Conservation (phyloP, 2,329 filamentous ascomycete species). For the Neoarthrinium moseri region DNA sequence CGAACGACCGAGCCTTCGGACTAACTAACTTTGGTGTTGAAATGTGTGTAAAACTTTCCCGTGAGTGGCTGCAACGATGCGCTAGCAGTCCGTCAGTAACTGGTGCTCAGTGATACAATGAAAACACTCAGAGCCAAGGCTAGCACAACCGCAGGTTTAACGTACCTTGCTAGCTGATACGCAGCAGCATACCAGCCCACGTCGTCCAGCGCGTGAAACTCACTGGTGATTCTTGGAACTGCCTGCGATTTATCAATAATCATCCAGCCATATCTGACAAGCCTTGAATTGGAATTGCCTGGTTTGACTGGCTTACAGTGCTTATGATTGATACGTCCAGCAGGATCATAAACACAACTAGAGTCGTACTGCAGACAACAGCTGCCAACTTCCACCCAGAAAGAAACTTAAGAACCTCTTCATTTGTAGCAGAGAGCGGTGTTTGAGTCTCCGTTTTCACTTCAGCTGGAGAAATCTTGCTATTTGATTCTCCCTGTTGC, state of each 20-base stretch:
- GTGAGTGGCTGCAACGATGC: constrained; percentile 13
- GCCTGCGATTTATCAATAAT: constrained; percentile 3
- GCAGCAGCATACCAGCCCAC: constrained; percentile 15
- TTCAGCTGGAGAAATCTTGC: neutral
- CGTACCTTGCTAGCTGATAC: constrained; percentile 12
- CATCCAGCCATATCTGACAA: neutral
- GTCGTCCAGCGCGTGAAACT: constrained; percentile 14
- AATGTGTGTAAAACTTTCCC: constrained; percentile 41
- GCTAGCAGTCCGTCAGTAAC: neutral
- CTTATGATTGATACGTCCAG: constrained; percentile 53
- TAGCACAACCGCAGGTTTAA: neutral
- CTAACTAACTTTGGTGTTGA: constrained; percentile 30
- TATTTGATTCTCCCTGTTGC: neutral
- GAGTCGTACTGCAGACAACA: constrained; percentile 33
- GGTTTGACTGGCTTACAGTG: constrained; percentile 35
- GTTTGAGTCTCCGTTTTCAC: neutral
- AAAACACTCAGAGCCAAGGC: neutral
- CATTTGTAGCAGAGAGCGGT: constrained; percentile 2
- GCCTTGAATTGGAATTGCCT: too few relatives aligned
- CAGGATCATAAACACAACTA: constrained; percentile 45
- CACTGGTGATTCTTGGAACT: constrained; percentile 12
- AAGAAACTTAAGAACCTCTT: constrained; percentile 19
- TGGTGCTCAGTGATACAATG: too few relatives aligned
- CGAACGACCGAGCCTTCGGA: too few relatives aligned
- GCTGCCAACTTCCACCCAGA: constrained; percentile 22